These are phyloP conservation scores for Micromonas pusilla DNA, from an alignment of 139 green algal species.

Conservation along the genomic window DNA sequence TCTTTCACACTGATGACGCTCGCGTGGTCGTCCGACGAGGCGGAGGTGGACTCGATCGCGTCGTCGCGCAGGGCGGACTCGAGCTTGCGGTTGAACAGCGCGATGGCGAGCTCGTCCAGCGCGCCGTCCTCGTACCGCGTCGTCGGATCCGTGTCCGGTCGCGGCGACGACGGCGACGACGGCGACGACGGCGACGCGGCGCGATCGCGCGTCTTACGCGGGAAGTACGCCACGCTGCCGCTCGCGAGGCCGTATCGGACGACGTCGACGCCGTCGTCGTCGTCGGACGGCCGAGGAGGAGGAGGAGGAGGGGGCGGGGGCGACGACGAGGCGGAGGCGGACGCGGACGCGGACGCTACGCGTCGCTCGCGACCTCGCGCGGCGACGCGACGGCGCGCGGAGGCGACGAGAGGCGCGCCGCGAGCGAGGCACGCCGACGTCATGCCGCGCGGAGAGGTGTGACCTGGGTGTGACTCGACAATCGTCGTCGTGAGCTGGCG, in stretches of 20 bases:
- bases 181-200: neutral
- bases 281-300: no score
- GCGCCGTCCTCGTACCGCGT: slow-evolving; percentile 18
- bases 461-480: no score
- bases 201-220: neutral
- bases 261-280: neutral
- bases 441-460: no score
- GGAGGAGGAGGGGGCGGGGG: neutral
- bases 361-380: no score
- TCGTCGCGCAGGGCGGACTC: neutral
- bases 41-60: no score
- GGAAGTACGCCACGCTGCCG: neutral
- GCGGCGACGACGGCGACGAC: neutral
- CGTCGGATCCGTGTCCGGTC: neutral
- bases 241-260: neutral
- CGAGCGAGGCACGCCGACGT: no score
- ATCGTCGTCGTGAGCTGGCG: no score
- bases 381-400: no score
- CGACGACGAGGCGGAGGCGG: neutral
- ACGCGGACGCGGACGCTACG: no score
- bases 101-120: slow-evolving; percentile 2
- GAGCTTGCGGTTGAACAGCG: slow-evolving; percentile 24
- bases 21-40: neutral
- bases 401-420: no score
- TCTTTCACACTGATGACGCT: neutral